Base-by-base conservation (phyloP, 2,329 filamentous ascomycete genomes). In the Thelonectria blattea region DNA sequence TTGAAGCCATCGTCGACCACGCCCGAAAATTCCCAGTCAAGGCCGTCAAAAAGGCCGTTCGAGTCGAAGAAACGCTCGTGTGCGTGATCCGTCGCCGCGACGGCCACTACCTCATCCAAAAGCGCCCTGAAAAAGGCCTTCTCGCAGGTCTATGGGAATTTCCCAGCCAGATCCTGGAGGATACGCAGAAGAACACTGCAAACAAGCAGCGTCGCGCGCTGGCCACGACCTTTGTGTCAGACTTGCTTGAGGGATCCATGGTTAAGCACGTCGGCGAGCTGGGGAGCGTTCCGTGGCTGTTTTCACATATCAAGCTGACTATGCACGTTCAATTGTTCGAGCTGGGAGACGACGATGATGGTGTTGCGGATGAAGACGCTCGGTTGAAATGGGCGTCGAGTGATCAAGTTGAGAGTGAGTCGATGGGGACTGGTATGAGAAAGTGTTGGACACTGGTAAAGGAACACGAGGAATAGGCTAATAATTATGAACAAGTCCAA, bases 401-500 rank as follows among this genome's bases (percentile, higher is more conserved):
- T 1, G 67, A 72, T 3, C 74, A 76, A 8, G 74, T 84, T 1
- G 82, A 85, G 2, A 68, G 66, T 1, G 81, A 83, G 67, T 83
- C 82, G 0, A 86, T 86, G 83, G 83, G 84, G 0, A 85, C 83
- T 0, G 84, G 84, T 0, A 86, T 86, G 83, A 77, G 80, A 39
- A 85, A 84, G 66, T 86, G 84, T 68, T 86, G 83, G 83, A 71
- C 77, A 2, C 70, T 85, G 52, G 76, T 75, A 3, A 71, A 72
- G 52, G 71, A 72, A 30, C 2, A 37, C 15, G 34, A 6, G 34
- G 34, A 11, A 37, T 37, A 37, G 34, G 4, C 3, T 11, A 37
- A 37, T 30, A 30, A 30, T 30, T 30, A 30, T 30, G 27, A 9
- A 30, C 27, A 10, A 30, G 27, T 4, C 27, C 5, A 30, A 30